These are phyloP conservation scores for Lichtheimia corymbifera DNA, from an alignment of 371 early-diverging fungal species.

Conservation along the genomic window DNA sequence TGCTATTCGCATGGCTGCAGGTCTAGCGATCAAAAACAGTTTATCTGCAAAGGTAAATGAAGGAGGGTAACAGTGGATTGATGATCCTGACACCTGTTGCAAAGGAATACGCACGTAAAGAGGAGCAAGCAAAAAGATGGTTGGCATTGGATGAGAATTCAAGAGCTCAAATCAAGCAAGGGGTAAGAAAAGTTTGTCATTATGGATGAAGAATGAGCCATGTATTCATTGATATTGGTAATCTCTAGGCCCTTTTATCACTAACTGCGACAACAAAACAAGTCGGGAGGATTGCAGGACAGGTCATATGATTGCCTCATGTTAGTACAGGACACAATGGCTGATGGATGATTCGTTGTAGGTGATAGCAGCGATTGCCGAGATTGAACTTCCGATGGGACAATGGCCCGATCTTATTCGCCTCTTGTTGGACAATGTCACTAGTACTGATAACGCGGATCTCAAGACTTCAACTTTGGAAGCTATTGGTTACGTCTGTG, in stretches of 20 bases:
- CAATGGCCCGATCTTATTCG: conserved; percentile 88
- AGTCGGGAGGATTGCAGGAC: conserved; percentile 77
- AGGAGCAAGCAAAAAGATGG: conserved; percentile 76
- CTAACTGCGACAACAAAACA: conserved; percentile 65
- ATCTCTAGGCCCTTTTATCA: conserved; percentile 62
- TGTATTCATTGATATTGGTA: not conserved
- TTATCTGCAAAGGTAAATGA: conserved; percentile 77
- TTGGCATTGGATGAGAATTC: conserved; percentile 56
- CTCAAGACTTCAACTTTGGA: conserved; percentile 78
- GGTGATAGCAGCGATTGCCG: conserved; percentile 88
- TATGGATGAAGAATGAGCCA: not conserved
- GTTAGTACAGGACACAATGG: too few species aligned
- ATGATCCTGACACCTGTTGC: conserved; percentile 1
- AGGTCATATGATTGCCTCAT: conserved; percentile 30
- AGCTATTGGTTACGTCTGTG: conserved; percentile 91
- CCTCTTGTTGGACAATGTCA: conserved; percentile 73
- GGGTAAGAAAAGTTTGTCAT: conserved; percentile 26
- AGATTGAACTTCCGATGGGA: conserved; percentile 82
- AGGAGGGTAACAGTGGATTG: not conserved
- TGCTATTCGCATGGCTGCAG: conserved; percentile 78
- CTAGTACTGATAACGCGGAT: conserved; percentile 55
- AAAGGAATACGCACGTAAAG: conserved; percentile 66
- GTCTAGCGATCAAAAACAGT: conserved; percentile 90
- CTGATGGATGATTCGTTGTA: conserved; percentile 19
- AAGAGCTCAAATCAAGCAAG: conserved; percentile 58